Evolutionary conservation across 2,329 filamentous ascomycete species (phyloP), one percentile per base, ranked within the genome.

Genomic region (Diaporthe sp.): DNA sequence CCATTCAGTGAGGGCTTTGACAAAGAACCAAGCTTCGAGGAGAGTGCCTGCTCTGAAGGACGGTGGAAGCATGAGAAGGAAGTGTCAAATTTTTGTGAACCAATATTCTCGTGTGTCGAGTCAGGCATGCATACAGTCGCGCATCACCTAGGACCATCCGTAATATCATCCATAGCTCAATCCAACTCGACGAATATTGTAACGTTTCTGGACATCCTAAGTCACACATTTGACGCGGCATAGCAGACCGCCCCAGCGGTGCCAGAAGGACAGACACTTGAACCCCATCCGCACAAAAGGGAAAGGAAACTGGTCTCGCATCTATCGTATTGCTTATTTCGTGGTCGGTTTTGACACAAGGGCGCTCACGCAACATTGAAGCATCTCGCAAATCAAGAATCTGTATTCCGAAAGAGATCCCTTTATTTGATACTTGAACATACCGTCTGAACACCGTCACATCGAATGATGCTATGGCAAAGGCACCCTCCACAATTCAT

Each of bases 101-200:
- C 22, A 25, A 65, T 5, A 37, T 6, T 19, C 31, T 53, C 17
- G 7, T 39, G 31, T 25, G 44, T 53, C 31, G 31, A 53, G 13
- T 15, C 4, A 53, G 46, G 65, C 37, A 15, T 39, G n/a, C 65
- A 15, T 25, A 25, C 28, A 51, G 15, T n/a, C 46, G 25, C 49
- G 49, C 28, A 46, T 25, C 7, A 68, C 46, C 37, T 49, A 19
- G 46, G 15, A 39, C 34, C 31, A 19, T 39, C 28, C 22, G n/a
- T 68, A 42, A 53, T 53, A 53, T 25, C 15, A 25, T n/a, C 22
- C 12, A 68, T 68, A 68, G 65, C 46, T 68, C 34, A 68, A 39
- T 39, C 31, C 44, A 17, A 39, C 22, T 53, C 12, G 31, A 39
- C 22, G 13, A 0, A 53, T 68, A 39, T 25, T 53, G 13, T 68